Percentiles rank a stretch among this genome's conserved stretches.
phyloP scores from a whole-genome alignment of 371 early-diverging fungal species.

The Mortierella sp. region DNA sequence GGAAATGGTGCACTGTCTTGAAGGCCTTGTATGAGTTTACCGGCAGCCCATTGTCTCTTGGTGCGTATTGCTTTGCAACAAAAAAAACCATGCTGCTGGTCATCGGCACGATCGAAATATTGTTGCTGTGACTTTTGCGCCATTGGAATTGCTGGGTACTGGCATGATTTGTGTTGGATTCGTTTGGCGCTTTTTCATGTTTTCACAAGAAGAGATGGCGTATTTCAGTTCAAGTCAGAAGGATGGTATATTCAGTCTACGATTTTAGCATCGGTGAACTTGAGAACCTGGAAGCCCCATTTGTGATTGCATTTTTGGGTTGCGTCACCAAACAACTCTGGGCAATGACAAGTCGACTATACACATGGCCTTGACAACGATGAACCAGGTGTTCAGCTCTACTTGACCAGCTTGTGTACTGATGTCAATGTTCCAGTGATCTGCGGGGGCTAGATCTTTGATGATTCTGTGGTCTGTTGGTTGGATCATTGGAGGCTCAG shows the following conservation, averaged over 20 bases:
- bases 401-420: neutral
- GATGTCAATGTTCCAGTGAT: neutral
- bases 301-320: too few relatives aligned
- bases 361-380: neutral
- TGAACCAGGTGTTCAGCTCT: constrained; percentile 2
- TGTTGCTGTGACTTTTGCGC: neutral
- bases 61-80: neutral
- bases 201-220: neutral
- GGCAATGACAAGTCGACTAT: neutral
- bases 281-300: too few relatives aligned
- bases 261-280: too few relatives aligned
- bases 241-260: too few relatives aligned
- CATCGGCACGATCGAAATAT: constrained; percentile 8
- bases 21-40: constrained; percentile 1
- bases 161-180: neutral
- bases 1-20: constrained; percentile 5
- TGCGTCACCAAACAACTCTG: too few relatives aligned
- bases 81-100: constrained; percentile 3
- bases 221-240: too few relatives aligned
- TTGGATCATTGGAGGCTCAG: neutral
- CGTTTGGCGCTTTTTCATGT: too few relatives aligned
- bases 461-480: neutral
- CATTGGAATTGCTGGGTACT: neutral
- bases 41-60: neutral
- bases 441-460: neutral